Conservation (phyloP, 1,139 yeast species). For the Blastobotrys apis region DNA sequence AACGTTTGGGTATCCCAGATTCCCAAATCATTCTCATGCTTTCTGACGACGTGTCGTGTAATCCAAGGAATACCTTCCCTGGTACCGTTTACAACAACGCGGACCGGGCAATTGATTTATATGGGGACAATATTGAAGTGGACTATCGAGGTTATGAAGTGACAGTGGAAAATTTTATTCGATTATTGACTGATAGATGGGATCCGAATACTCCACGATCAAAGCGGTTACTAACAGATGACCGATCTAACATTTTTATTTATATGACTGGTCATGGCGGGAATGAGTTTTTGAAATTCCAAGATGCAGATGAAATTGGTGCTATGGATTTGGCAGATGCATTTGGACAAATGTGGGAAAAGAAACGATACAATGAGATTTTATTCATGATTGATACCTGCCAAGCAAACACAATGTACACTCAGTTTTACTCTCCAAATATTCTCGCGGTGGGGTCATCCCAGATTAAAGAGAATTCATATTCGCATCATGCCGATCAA, state of each 20-base stretch:
- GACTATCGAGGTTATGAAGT: constrained; percentile 98
- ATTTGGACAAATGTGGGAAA: constrained; percentile 94
- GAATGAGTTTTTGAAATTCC: constrained; percentile 91
- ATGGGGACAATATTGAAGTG: constrained; percentile 92
- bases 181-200: constrained; percentile 92
- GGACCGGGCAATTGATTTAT: constrained; percentile 88
- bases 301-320: constrained; percentile 96
- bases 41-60: constrained; percentile 96
- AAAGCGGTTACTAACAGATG: constrained; percentile 85
- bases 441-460: constrained; percentile 91
- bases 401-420: constrained; percentile 97
- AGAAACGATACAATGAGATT: constrained; percentile 89
- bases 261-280: constrained; percentile 99
- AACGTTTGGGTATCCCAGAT: constrained; percentile 93
- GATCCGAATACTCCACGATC: constrained; percentile 90
- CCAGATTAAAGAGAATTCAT: constrained; percentile 82
- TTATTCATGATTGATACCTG: constrained; percentile 98
- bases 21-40: constrained; percentile 95
- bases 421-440: constrained; percentile 87
- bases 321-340: constrained; percentile 97
- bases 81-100: constrained; percentile 94
- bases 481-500: constrained; percentile 91
- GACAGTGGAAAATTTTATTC: constrained; percentile 89
- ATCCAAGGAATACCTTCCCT: constrained; percentile 91
- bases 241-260: constrained; percentile 86